A percentile compares a stretch with the other conserved stretches of the same genome.
Conservation (phyloP, 2,329 filamentous ascomycete species). For the Xylariaceae sp. region DNA sequence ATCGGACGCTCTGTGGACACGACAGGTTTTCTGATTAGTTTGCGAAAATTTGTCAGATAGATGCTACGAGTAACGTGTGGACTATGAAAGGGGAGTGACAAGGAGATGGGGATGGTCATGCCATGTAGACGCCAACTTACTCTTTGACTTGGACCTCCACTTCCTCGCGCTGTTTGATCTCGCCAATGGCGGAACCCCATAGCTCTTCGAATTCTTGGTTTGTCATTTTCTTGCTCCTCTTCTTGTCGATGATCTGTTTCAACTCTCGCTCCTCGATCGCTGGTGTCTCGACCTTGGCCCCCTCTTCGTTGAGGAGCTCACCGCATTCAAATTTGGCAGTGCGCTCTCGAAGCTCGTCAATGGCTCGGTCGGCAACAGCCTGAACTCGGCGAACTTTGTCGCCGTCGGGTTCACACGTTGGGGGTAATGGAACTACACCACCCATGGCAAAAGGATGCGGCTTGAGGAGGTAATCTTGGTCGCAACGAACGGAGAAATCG, state of each 20-base stretch:
- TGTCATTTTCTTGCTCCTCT: constrained; percentile 78
- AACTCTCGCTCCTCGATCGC: constrained; percentile 67
- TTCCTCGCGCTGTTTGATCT: constrained; percentile 64
- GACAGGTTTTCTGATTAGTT: constrained; percentile 84
- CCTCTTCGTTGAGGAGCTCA: constrained; percentile 61
- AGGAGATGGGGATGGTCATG: constrained; percentile 25
- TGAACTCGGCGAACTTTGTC: constrained; percentile 87
- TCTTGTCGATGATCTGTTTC: constrained; percentile 71
- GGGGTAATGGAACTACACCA: constrained; percentile 78
- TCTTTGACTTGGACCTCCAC: constrained; percentile 48
- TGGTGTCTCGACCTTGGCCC: constrained; percentile 57
- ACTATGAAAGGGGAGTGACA: constrained; percentile 16
- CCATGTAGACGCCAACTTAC: constrained; percentile 46
- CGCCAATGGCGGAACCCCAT: constrained; percentile 70
- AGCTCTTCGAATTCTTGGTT: constrained; percentile 90
- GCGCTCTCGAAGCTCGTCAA: constrained; percentile 81
- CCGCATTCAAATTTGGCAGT: constrained; percentile 91
- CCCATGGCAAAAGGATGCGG: constrained; percentile 79
- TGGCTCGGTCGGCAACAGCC: constrained; percentile 79
- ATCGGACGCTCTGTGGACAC: constrained; percentile 69
- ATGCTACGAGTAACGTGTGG: constrained; percentile 11
- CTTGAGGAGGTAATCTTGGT: constrained; percentile 81
- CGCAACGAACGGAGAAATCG: constrained; percentile 74
- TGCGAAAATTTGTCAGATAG: constrained; percentile 49
- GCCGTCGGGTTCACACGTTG: constrained; percentile 91